Evolutionary conservation across 805 yeast genomes (phyloP), one percentile per base, ranked within the genome.

Genomic region (Candida loeiensis): DNA sequence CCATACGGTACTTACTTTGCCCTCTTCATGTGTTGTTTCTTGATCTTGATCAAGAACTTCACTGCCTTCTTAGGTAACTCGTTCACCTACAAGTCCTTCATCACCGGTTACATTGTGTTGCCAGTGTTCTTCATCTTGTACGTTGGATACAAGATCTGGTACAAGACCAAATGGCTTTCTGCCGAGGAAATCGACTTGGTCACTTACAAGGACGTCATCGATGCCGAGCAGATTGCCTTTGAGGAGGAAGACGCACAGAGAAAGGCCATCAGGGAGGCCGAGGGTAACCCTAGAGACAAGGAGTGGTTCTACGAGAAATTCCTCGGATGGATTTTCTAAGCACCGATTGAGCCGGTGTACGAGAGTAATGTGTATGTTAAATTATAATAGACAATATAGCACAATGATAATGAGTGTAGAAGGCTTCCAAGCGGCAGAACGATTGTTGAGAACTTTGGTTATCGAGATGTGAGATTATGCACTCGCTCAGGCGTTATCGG

Each of bases 41-140:
- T 85, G 44, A 71, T 81, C 7, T 51, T 85, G 34, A 76, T 80
- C 56, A 85, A 85, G 63, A 82, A 82, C 50, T 83, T 82, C 58
- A 79, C 87, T 1, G 89, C 78, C 2, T 85, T 85, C 66, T 65
- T 85, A 48, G 78, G 78, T 37, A 63, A 55, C 40, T 22, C 46
- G 4, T 80, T 84, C 57, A 74, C 76, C 47, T 80, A 79, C 63
- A 76, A 78, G 59, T 69, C 69, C 14, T 85, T 85, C 55, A 81
- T 85, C 54, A 82, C 91, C 24, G 89, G 90, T 33, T 84, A 85
- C 63, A 80, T 85, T 52, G 85, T 85, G 21, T 72, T 84, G 35
- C 87, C 87, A 25, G 79, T 82, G 8, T 84, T 72, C 50, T 28
- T 80, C 25, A 63, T 77, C 35, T 66, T 74, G 43, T 73, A 65